Base-by-base conservation (phyloP, 2,329 filamentous ascomycete genomes). In the Fusarium multiceps region DNA sequence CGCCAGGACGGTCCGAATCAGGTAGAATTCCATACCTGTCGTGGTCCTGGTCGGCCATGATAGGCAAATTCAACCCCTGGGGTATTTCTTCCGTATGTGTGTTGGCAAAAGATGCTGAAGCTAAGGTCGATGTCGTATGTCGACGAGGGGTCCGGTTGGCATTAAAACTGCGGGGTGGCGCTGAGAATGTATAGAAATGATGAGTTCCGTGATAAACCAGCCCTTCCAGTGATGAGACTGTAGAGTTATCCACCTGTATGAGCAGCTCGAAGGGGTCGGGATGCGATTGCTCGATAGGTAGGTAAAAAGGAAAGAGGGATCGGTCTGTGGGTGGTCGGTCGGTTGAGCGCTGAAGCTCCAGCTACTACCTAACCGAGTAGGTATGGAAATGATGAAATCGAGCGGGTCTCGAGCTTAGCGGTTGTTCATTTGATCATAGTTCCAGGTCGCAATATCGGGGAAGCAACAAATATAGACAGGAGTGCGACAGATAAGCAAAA, bases 21-120 rank as follows among this genome's bases (percentile, higher is more conserved):
- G 80, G 80, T 54, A 81, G 66, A 6, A 74, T 51, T 25, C 77
- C 75, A 61, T 80, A 81, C 14, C 72, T 30, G 12, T 14, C 13
- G 13, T 30, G 59, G 49, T 77, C 77, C 51, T 72, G 64, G 27
- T 73, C 70, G 27, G 76, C 66, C 79, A 81, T 81, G 28, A 7
- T 37, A 40, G 34, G 27, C 40, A 37, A 27, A 21, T 47, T 34
- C 23, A 18, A 16, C 16, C 16, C 14, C 43, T 27, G 14, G 9
- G 28, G 13, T 25, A 8, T 28, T n/a, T 30, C 16, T 54, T 20
- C 13, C n/a, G 20, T 40, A 27, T 27, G 21, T 9, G 16, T 46
- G 41, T 23, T 40, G 11, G 32, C 20, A n/a, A 23, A 49, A 30
- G 21, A 59, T 53, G 16, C 30, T 53, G 42, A 34, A 8, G 23